Evolutionary conservation across 179 eudicot species (phyloP).

Genomic region (Vitellaria paradoxa): DNA sequence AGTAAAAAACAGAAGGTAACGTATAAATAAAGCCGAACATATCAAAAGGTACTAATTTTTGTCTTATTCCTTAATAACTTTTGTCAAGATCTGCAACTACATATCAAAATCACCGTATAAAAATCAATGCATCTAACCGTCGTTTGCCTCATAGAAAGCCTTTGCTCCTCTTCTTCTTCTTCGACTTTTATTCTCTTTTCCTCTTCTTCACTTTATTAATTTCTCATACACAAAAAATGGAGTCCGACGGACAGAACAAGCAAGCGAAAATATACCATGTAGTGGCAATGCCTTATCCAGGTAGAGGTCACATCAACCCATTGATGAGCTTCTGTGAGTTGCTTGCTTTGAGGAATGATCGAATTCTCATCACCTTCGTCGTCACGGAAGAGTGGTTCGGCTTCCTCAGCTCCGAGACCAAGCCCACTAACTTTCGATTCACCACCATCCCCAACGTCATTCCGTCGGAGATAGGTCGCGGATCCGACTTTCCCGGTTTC

Average conservation of each 20-base stretch:
- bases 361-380: conserved; percentile 39
- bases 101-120: too few species aligned
- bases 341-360: conserved; percentile 17
- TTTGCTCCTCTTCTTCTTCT: too few species aligned
- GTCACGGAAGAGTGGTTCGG: conserved; percentile 63
- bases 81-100: too few species aligned
- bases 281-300: conserved; percentile 61
- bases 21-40: too few species aligned
- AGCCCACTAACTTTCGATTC: conserved; percentile 32
- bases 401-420: conserved; percentile 38
- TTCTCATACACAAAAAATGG: not conserved
- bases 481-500: conserved; percentile 37
- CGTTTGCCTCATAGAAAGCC: too few species aligned
- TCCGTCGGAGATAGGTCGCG: conserved; percentile 60
- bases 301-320: conserved; percentile 67
- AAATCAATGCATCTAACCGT: too few species aligned
- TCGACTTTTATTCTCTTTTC: too few species aligned
- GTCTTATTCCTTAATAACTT: too few species aligned
- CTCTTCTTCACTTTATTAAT: too few species aligned
- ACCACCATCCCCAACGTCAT: conserved; percentile 50
- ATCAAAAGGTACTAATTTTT: too few species aligned
- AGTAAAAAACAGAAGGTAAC: too few species aligned
- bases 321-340: conserved; percentile 55
- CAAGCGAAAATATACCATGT: conserved; percentile 24
- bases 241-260: not conserved